Percentiles rank a stretch among this genome's conserved stretches.
Evolutionary conservation across 2,329 filamentous ascomycete genomes (phyloP).

Genomic region (Aureobasidium leucospermi): DNA sequence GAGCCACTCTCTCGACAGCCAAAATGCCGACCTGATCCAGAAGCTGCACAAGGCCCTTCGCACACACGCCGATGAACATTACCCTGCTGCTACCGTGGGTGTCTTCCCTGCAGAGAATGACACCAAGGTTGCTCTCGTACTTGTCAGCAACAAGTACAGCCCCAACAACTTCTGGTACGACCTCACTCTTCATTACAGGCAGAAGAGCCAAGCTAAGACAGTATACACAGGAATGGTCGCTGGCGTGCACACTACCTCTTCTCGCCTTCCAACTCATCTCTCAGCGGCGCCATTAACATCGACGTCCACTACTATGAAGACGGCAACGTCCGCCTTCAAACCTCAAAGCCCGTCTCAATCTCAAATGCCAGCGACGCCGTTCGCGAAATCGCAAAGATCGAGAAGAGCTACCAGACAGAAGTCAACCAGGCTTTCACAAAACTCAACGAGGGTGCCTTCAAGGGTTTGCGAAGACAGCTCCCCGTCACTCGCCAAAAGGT

Average conservation of each 20-base stretch:
- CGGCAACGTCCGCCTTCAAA: constrained; percentile 88
- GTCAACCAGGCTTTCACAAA: constrained; percentile 83
- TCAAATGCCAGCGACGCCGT: constrained; percentile 61
- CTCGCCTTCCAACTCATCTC: constrained; percentile 56
- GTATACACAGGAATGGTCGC: constrained; percentile 69
- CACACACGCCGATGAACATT: constrained; percentile 79
- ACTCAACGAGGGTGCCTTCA: constrained; percentile 91
- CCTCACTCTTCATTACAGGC: background rate
- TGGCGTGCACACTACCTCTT: constrained; percentile 87
- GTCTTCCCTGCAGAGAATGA: constrained; percentile 75
- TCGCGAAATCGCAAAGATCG: constrained; percentile 67
- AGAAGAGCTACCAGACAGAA: constrained; percentile 95
- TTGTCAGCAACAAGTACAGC: constrained; percentile 95
- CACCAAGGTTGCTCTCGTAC: constrained; percentile 67
- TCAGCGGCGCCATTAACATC: constrained; percentile 79
- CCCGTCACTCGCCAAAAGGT: constrained; percentile 98
- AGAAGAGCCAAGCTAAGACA: background rate
- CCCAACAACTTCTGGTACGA: constrained; percentile 91
- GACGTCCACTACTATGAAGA: constrained; percentile 99
- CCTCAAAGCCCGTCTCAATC: constrained; percentile 66
- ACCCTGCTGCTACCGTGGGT: constrained; percentile 70
- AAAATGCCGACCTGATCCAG: constrained; percentile 72
- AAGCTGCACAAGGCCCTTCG: constrained; percentile 72
- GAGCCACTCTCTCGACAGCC: constrained; percentile 69
- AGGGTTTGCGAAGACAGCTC: constrained; percentile 81